These are phyloP conservation scores for Vickermania spadyakhi DNA, from an alignment of 208 protist genomes.

Conservation along the genomic window DNA sequence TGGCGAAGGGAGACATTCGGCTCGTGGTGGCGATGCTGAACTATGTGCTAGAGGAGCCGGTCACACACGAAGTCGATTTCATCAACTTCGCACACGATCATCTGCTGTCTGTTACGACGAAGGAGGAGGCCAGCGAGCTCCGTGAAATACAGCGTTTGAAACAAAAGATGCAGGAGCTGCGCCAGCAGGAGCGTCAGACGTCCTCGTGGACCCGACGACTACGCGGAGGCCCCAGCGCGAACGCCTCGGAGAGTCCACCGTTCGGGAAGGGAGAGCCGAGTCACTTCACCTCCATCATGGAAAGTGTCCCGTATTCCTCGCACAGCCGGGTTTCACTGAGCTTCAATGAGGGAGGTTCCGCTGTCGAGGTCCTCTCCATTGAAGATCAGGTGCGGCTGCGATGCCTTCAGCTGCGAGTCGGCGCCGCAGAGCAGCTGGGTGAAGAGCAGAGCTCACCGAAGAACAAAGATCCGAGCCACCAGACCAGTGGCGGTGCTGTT, in stretches of 20 bases:
- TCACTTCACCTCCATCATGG: background rate
- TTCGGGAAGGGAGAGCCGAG: background rate
- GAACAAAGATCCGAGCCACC: background rate
- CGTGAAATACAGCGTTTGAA: constrained; percentile 8
- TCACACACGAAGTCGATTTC: constrained; percentile 12
- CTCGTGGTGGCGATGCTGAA: background rate
- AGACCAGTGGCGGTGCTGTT: background rate
- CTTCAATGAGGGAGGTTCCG: background rate
- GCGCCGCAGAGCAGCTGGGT: background rate
- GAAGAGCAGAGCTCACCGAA: background rate
- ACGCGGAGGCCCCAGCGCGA: too few species aligned
- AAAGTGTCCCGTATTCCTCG: background rate
- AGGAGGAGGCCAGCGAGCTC: constrained; percentile 8
- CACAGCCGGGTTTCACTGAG: background rate
- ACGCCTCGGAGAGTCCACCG: background rate
- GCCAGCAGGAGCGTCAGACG: constrained; percentile 1
- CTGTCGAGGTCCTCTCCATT: background rate
- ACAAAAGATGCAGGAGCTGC: constrained; percentile 3
- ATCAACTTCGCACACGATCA: constrained; percentile 13
- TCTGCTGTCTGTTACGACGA: background rate
- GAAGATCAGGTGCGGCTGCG: background rate
- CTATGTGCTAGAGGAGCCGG: constrained; percentile 1
- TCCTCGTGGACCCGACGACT: background rate
- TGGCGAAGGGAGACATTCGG: background rate
- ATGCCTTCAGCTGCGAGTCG: background rate